These are phyloP conservation scores for Mycena indigotica DNA, from an alignment of 768 basidiomycete species.

Conservation along the genomic window DNA sequence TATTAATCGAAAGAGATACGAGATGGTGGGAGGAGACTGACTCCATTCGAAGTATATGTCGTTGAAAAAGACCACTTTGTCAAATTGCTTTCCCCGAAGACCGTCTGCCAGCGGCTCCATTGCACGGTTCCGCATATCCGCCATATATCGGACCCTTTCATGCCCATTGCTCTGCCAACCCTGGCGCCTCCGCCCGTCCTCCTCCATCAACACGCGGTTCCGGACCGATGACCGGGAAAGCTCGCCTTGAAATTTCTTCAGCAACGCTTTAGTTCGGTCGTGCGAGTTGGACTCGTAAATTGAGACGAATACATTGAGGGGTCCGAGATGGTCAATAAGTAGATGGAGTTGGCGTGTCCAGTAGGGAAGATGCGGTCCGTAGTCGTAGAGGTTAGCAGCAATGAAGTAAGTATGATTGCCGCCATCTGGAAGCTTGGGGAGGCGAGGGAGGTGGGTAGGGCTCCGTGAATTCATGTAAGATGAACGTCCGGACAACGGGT, in stretches of 20 bases:
- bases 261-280: slow-evolving; percentile 19
- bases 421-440: slow-evolving; percentile 2
- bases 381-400: slow-evolving; percentile 25
- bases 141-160: slow-evolving; percentile 51
- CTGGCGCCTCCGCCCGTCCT: slow-evolving; percentile 10
- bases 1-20: slow-evolving; percentile 16
- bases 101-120: slow-evolving; percentile 75
- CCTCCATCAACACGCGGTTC: slow-evolving; percentile 13
- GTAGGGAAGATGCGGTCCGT: slow-evolving; percentile 18
- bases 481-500: slow-evolving; percentile 15
- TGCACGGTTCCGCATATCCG: slow-evolving; percentile 79
- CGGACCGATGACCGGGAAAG: slow-evolving; percentile 9
- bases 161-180: slow-evolving; percentile 21
- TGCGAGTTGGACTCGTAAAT: slow-evolving; percentile 26
- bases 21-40: slow-evolving; percentile 55
- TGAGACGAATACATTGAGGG: slow-evolving; percentile 21
- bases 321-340: slow-evolving; percentile 19
- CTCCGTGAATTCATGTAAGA: slow-evolving; percentile 13
- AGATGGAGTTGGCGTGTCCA: slow-evolving; percentile 21
- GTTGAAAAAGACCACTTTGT: slow-evolving; percentile 83
- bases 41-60: slow-evolving; percentile 51
- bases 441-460: not conserved
- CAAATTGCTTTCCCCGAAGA: slow-evolving; percentile 73
- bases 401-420: slow-evolving; percentile 21
- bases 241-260: slow-evolving; percentile 12